Evolutionary conservation across 1,284 basidiomycete species (phyloP).

Genomic region (Irpex sp.): DNA sequence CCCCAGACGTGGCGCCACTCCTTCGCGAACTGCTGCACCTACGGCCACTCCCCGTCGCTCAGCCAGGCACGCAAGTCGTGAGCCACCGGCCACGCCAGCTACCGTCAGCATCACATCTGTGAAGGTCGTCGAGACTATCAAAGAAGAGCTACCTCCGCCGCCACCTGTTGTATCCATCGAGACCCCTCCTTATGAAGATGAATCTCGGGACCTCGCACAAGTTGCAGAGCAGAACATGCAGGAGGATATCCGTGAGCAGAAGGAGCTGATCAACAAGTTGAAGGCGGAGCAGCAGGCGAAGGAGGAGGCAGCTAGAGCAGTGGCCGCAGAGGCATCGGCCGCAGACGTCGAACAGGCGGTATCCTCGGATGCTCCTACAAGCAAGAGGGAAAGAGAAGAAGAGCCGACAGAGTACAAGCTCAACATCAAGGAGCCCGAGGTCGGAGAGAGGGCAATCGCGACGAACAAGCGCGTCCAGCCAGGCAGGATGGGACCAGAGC

Average conservation of each 20-base stretch:
- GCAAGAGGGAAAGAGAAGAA: slow-evolving; percentile 54
- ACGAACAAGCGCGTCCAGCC: slow-evolving; percentile 60
- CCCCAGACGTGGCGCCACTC: slow-evolving; percentile 13
- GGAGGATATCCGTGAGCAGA: slow-evolving; percentile 70
- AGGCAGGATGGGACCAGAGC: slow-evolving; percentile 49
- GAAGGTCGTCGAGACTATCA: slow-evolving; percentile 31
- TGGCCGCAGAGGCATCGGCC: slow-evolving; percentile 18
- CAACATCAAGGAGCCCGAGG: slow-evolving; percentile 55
- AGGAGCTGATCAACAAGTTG: slow-evolving; percentile 61
- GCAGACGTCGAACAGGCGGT: slow-evolving; percentile 24
- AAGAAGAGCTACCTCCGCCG: slow-evolving; percentile 41
- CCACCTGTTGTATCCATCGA: slow-evolving; percentile 45
- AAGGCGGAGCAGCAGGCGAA: slow-evolving; percentile 56
- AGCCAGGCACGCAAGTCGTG: slow-evolving; percentile 48
- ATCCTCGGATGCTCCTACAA: slow-evolving; percentile 13
- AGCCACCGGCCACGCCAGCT: slow-evolving; percentile 17
- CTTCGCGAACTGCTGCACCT: slow-evolving; percentile 24
- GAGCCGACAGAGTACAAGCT: slow-evolving; percentile 48
- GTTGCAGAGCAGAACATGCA: slow-evolving; percentile 60
- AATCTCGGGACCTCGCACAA: slow-evolving; percentile 43
- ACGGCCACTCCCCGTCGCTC: slow-evolving; percentile 40
- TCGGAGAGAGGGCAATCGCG: slow-evolving; percentile 59
- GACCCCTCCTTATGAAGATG: slow-evolving; percentile 54
- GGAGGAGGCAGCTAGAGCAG: slow-evolving; percentile 25
- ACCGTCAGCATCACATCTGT: slow-evolving; percentile 31